These are phyloP conservation scores for Didymella segeticola DNA, from an alignment of 2,329 filamentous ascomycete species.

Conservation along the genomic window DNA sequence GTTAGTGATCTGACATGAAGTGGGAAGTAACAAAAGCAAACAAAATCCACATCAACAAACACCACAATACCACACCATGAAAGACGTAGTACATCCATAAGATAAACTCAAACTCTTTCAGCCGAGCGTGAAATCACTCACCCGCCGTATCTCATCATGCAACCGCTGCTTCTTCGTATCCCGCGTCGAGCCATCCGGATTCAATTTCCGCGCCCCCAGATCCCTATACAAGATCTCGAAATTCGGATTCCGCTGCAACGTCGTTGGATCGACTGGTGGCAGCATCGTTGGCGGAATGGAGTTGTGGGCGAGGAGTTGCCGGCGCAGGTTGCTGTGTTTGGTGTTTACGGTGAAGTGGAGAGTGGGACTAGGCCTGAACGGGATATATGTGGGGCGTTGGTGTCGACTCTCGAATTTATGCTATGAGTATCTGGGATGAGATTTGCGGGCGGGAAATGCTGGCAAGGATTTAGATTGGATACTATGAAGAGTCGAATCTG, in stretches of 20 bases:
- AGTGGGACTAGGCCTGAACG: background rate
- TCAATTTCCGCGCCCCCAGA: slow-evolving; percentile 52
- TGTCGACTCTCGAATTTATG: too few species aligned
- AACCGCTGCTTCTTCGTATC: slow-evolving; percentile 52
- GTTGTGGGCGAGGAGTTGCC: too few species aligned
- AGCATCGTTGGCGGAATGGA: slow-evolving; percentile 36
- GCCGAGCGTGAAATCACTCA: slow-evolving; percentile 24
- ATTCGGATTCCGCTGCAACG: slow-evolving; percentile 51
- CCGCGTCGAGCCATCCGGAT: slow-evolving; percentile 53
- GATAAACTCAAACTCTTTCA: background rate
- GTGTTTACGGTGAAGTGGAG: slow-evolving; percentile 13
- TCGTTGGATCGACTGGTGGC: slow-evolving; percentile 49
- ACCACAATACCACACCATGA: too few species aligned
- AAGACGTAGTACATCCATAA: too few species aligned
- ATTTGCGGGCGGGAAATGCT: too few species aligned
- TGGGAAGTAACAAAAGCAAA: too few species aligned
- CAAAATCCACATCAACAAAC: too few species aligned
- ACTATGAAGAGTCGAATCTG: too few species aligned
- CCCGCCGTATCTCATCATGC: slow-evolving; percentile 49
- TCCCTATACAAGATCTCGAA: slow-evolving; percentile 56
- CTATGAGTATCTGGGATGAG: too few species aligned
- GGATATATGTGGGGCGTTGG: background rate
- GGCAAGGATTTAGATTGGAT: too few species aligned
- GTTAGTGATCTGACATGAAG: slow-evolving; percentile 6
- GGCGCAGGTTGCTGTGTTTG: slow-evolving; percentile 14